phyloP scores from a whole-genome alignment of 2,329 filamentous ascomycete species.

The Pseudogymnoascus sp. region DNA sequence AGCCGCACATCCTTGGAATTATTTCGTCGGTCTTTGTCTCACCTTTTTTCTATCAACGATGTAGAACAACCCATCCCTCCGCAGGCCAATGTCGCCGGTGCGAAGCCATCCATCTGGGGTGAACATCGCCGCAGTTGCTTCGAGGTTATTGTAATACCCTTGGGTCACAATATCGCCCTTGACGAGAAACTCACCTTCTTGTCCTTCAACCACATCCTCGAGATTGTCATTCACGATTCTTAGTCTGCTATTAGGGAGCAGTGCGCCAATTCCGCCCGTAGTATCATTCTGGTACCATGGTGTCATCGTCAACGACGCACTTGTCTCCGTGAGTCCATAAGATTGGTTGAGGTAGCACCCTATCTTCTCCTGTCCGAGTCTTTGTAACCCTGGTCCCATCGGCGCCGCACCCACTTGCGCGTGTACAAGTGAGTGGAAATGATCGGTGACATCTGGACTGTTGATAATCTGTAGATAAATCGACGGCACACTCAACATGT shows the following conservation, averaged over 20 bases:
- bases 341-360: constrained; percentile 75
- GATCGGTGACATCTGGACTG: constrained; percentile 38
- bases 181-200: constrained; percentile 20
- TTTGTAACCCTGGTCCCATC: constrained; percentile 38
- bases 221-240: constrained; percentile 54
- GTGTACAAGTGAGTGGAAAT: not conserved
- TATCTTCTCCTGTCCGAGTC: constrained; percentile 60
- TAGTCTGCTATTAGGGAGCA: constrained; percentile 60
- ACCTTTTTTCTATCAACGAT: constrained; percentile 64
- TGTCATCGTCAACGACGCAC: constrained; percentile 65
- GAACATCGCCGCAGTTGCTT: constrained; percentile 23
- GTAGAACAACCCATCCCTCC: constrained; percentile 32
- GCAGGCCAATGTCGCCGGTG: constrained; percentile 37
- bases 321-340: constrained; percentile 82
- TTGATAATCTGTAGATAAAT: constrained; percentile 54
- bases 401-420: constrained; percentile 38
- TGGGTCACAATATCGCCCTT: constrained; percentile 28
- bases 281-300: constrained; percentile 44
- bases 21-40: constrained; percentile 30
- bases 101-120: constrained; percentile 29
- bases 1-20: not conserved
- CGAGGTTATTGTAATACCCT: constrained; percentile 30
- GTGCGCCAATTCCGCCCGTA: constrained; percentile 52
- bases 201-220: constrained; percentile 38
- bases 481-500: constrained; percentile 52